Percentiles rank a stretch among this genome's conserved stretches.
Evolutionary conservation across 176 grass and related monocot genomes (phyloP).

Genomic region (Sorghum bicolor): Sorghum_bicolor_NCBIv3 NC_012870.2:79184501-79185000

Average conservation of each 20-base stretch:
- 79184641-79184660: conserved; percentile 2
- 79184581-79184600: conserved; percentile 25
- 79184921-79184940: conserved; percentile 97
- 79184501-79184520: conserved; percentile 99
- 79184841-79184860: conserved; percentile 2
- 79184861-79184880: background rate
- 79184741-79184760: background rate
- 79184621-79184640: background rate
- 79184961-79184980: conserved; percentile 99
- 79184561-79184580: conserved; percentile 96
- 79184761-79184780: background rate
- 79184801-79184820: background rate
- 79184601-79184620: background rate
- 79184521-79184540: conserved; percentile 98
- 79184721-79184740: conserved; percentile 29
- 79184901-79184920: conserved; percentile 76
- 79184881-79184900: conserved; percentile 18
- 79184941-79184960: conserved; percentile 99
- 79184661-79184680: background rate
- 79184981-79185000: conserved; percentile 99
- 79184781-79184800: background rate
- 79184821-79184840: background rate
- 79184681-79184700: conserved; percentile 41
- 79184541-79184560: conserved; percentile 96
- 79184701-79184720: conserved; percentile 74